These are phyloP conservation scores for Aspergillus brunneoviolaceus DNA, from an alignment of 2,329 filamentous ascomycete species.

Conservation along the genomic window DNA sequence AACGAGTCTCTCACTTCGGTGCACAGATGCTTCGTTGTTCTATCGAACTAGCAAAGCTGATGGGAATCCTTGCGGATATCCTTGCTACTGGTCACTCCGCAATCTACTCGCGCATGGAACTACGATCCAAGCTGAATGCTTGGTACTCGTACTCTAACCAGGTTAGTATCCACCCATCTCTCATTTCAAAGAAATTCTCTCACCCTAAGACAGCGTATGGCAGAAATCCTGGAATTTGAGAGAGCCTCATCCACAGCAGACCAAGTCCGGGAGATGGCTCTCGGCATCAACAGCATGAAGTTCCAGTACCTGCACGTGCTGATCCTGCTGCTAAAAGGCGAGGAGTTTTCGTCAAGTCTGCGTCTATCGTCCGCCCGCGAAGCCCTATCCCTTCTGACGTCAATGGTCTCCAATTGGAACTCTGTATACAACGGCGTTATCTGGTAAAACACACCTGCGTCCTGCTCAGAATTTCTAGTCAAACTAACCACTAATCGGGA, in stretches of 20 bases:
- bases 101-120: too few species aligned
- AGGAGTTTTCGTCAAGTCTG: background rate
- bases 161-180: background rate
- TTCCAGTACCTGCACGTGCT: constrained; percentile 14
- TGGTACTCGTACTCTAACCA: background rate
- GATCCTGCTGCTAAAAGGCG: constrained; percentile 8
- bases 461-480: background rate
- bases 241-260: background rate
- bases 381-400: constrained; percentile 13
- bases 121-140: background rate
- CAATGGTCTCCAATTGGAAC: constrained; percentile 17
- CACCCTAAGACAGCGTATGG: background rate
- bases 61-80: background rate
- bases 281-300: constrained; percentile 13
- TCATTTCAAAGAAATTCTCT: background rate
- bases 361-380: constrained; percentile 14
- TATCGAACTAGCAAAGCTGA: background rate
- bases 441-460: constrained; percentile 9
- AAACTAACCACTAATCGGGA: background rate
- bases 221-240: background rate
- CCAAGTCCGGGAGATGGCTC: constrained; percentile 13
- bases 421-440: constrained; percentile 18
- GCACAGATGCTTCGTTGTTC: background rate
- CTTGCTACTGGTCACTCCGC: background rate
- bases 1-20: background rate